A percentile compares a stretch with the other conserved stretches of the same genome.
Evolutionary conservation across 441 rosid genomes (phyloP).

Genomic region (California macrophylla): DNA sequence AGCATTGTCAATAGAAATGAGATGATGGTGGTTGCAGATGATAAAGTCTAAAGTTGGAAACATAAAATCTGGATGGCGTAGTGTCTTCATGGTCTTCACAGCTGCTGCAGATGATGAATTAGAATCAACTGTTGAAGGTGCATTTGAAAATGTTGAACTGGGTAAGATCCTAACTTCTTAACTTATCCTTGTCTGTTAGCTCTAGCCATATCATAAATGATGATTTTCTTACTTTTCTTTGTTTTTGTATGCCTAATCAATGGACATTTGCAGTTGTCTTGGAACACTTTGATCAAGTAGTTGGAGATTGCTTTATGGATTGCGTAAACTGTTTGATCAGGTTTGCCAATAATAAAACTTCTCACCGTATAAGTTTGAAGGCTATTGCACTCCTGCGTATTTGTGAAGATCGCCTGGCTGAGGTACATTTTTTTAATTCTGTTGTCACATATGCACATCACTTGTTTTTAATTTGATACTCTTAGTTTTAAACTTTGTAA

Average conservation of each 20-base stretch:
- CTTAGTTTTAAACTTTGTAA: slow-evolving; percentile 9
- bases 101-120: slow-evolving; percentile 95
- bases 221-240: slow-evolving; percentile 5
- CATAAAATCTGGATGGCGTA: slow-evolving; percentile 98
- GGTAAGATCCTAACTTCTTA: slow-evolving; percentile 37
- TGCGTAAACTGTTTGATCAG: slow-evolving; percentile 97
- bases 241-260: slow-evolving; percentile 23
- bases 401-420: slow-evolving; percentile 98
- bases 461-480: neutral
- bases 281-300: slow-evolving; percentile 98
- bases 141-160: slow-evolving; percentile 98
- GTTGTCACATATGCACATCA: no score
- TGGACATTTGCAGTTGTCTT: slow-evolving; percentile 68
- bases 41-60: slow-evolving; percentile 96
- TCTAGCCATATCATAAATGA: neutral
- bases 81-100: slow-evolving; percentile 96
- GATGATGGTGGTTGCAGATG: slow-evolving; percentile 51
- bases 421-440: slow-evolving; percentile 54
- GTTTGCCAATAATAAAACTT: slow-evolving; percentile 87
- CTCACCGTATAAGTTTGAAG: slow-evolving; percentile 94
- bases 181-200: slow-evolving; percentile 14
- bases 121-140: slow-evolving; percentile 91
- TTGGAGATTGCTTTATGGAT: slow-evolving; percentile 99
- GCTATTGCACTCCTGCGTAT: slow-evolving; percentile 98
- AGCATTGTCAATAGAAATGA: slow-evolving; percentile 3